These are phyloP conservation scores for Nephelium lappaceum DNA, from an alignment of 345 rosid genomes.

Conservation along the genomic window DNA sequence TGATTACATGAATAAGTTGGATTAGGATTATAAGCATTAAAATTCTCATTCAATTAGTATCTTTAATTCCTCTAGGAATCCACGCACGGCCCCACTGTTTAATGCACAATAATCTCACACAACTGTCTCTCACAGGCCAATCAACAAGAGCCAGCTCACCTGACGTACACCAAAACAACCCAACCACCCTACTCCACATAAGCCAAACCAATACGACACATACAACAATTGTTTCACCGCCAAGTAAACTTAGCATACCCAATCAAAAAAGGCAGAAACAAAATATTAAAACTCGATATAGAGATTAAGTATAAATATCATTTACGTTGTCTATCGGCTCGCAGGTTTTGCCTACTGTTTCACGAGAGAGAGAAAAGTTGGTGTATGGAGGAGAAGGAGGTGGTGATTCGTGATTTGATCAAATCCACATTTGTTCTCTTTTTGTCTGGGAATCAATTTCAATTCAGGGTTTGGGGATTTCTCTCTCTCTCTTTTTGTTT, in stretches of 20 bases:
- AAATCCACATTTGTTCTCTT: constrained; percentile 39
- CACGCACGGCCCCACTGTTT: neutral
- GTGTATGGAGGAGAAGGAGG: constrained; percentile 21
- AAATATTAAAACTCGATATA: neutral
- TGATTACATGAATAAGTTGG: neutral
- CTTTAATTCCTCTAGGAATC: neutral
- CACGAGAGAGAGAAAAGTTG: constrained; percentile 13
- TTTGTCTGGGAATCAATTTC: constrained; percentile 21
- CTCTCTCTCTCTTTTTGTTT: neutral
- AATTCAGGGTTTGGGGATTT: constrained; percentile 41
- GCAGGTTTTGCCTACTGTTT: constrained; percentile 23
- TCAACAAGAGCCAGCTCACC: neutral
- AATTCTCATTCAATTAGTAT: neutral
- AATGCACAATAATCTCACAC: neutral
- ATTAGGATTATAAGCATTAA: neutral
- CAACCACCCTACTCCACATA: neutral
- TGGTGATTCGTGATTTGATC: constrained; percentile 30
- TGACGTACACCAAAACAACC: neutral
- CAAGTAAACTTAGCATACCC: neutral
- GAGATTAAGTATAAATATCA: constrained; percentile 28
- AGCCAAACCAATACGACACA: neutral
- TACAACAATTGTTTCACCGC: neutral
- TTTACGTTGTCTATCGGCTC: neutral
- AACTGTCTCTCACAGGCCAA: neutral
- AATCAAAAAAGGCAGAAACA: neutral